Evolutionary conservation across 208 protist species (phyloP).

Genomic region (Acanthamoeba triangularis): DNA sequence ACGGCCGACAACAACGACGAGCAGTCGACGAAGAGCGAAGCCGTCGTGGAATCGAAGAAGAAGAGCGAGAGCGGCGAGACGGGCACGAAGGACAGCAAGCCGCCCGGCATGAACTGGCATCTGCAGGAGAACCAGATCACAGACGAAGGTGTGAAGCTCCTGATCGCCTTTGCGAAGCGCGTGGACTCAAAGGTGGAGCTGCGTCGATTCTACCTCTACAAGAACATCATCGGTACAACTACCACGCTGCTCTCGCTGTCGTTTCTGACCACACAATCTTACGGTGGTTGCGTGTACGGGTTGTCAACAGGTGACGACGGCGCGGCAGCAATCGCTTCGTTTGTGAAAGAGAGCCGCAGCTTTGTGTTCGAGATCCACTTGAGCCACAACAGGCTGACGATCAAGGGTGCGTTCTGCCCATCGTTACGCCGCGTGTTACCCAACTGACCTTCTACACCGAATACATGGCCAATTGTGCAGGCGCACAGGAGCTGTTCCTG

Average conservation of each 20-base stretch:
- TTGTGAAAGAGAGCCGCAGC: background rate
- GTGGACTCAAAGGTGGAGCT: background rate
- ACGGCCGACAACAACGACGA: background rate
- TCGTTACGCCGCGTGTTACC: background rate
- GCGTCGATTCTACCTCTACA: slow-evolving; percentile 22
- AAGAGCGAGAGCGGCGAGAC: background rate
- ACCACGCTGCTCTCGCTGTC: background rate
- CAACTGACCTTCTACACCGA: background rate
- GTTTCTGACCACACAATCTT: background rate
- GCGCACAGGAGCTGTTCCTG: slow-evolving; percentile 13
- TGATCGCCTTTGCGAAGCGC: slow-evolving; percentile 12
- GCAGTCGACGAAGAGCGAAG: background rate
- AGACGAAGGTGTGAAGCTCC: background rate
- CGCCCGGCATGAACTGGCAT: slow-evolving; percentile 37
- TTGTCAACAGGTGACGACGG: slow-evolving; percentile 2
- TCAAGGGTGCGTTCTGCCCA: background rate
- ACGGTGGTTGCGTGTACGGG: background rate
- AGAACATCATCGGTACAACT: slow-evolving; percentile 15
- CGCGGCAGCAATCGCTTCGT: slow-evolving; percentile 1
- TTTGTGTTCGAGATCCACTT: background rate
- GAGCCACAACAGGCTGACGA: background rate
- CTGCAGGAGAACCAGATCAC: slow-evolving; percentile 53
- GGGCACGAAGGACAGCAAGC: background rate
- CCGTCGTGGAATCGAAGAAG: background rate
- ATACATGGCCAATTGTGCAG: background rate